phyloP scores from a whole-genome alignment of 192 early-diverging fungal species.

The Linnemannia hyalina region DNA sequence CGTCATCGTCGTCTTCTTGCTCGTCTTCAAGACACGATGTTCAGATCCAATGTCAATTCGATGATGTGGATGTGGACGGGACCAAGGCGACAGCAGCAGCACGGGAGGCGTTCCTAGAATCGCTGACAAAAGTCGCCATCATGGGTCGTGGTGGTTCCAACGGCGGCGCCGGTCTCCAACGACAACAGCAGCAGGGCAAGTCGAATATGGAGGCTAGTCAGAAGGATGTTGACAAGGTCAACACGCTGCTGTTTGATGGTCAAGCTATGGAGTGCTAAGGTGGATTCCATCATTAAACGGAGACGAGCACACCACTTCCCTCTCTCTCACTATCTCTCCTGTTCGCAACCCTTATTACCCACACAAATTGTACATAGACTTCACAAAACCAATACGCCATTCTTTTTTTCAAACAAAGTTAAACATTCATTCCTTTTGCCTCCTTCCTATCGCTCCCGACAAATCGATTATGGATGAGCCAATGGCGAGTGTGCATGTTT shows the following conservation, averaged over 20 bases:
- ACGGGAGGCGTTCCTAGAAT: neutral
- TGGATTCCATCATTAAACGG: neutral
- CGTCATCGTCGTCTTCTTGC: neutral
- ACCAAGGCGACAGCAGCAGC: neutral
- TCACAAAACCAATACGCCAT: neutral
- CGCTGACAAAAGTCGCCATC: neutral
- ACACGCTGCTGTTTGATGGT: slow-evolving; percentile 12
- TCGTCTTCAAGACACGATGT: slow-evolving; percentile 6
- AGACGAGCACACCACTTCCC: neutral
- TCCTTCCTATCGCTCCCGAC: neutral
- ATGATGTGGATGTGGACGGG: neutral
- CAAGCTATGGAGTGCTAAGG: slow-evolving; percentile 1
- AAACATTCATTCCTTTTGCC: neutral
- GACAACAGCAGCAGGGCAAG: neutral
- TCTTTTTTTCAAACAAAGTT: neutral
- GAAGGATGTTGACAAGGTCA: slow-evolving; percentile 24
- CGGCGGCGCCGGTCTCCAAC: neutral
- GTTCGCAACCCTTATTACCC: neutral
- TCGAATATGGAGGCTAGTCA: neutral
- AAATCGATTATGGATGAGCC: neutral
- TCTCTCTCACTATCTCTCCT: neutral
- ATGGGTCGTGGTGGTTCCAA: neutral
- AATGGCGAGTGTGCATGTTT: neutral
- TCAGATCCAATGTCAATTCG: slow-evolving; percentile 25
- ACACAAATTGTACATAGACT: neutral